These are phyloP conservation scores for Aegilops bicornis DNA, from an alignment of 176 grass and related monocot species.

Conservation along the genomic window DNA sequence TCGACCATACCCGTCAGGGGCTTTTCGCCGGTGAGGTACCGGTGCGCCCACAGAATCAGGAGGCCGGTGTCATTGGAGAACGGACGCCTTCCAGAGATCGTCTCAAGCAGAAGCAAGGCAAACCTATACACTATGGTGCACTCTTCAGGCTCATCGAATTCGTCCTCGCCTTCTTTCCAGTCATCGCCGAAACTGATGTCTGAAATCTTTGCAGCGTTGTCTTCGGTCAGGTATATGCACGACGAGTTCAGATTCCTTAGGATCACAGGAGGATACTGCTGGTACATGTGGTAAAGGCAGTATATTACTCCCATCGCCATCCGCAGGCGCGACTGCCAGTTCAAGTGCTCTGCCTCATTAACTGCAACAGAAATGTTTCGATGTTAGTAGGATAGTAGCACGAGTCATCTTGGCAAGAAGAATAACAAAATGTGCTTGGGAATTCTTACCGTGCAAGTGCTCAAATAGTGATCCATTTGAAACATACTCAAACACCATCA, in stretches of 20 bases:
- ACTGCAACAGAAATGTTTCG: slow-evolving; percentile 51
- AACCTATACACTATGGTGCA: slow-evolving; percentile 66
- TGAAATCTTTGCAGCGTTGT: slow-evolving; percentile 73
- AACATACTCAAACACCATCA: slow-evolving; percentile 93
- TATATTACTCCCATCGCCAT: slow-evolving; percentile 75
- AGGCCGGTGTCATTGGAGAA: slow-evolving; percentile 78
- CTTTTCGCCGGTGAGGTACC: slow-evolving; percentile 62
- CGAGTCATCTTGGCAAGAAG: background rate
- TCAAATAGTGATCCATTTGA: slow-evolving; percentile 92
- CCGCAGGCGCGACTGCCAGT: slow-evolving; percentile 69
- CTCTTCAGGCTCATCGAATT: slow-evolving; percentile 36
- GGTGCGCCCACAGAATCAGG: slow-evolving; percentile 78
- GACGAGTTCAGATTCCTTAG: slow-evolving; percentile 57
- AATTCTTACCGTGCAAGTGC: slow-evolving; percentile 73
- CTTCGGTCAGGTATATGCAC: slow-evolving; percentile 85
- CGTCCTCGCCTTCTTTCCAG: slow-evolving; percentile 36
- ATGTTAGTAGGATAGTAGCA: background rate
- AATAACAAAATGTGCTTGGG: slow-evolving; percentile 12
- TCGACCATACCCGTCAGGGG: slow-evolving; percentile 71
- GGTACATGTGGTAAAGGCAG: slow-evolving; percentile 63
- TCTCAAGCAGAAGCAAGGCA: slow-evolving; percentile 81
- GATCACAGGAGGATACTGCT: slow-evolving; percentile 48
- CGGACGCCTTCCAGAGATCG: slow-evolving; percentile 79
- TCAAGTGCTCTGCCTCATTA: slow-evolving; percentile 82
- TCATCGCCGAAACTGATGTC: slow-evolving; percentile 35